Percentiles rank a stretch among this genome's conserved stretches.
Conservation (phyloP, 768 basidiomycete species). For the Hirschioporus abietinus region DNA sequence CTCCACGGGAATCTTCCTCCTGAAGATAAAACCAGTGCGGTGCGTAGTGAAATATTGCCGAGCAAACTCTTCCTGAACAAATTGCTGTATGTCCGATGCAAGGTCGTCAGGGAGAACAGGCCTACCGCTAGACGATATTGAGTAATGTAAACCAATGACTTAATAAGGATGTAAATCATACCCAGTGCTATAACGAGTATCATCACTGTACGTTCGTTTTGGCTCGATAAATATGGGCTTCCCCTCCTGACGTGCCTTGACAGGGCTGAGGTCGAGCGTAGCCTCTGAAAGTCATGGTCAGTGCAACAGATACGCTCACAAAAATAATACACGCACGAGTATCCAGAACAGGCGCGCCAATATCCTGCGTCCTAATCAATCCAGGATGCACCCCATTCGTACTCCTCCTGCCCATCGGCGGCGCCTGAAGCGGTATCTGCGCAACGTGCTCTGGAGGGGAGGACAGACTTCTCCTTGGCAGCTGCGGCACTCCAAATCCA, state of each 20-base stretch:
- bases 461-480: background rate
- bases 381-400: background rate
- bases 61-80: slow-evolving; percentile 82
- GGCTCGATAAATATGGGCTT: slow-evolving; percentile 58
- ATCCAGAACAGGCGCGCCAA: slow-evolving; percentile 66
- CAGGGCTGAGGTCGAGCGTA: slow-evolving; percentile 68
- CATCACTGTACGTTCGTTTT: slow-evolving; percentile 12
- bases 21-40: slow-evolving; percentile 83
- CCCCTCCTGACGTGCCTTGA: slow-evolving; percentile 56
- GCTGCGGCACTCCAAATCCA: background rate
- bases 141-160: background rate
- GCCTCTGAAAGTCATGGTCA: slow-evolving; percentile 38
- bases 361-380: slow-evolving; percentile 35
- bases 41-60: slow-evolving; percentile 86
- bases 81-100: slow-evolving; percentile 80
- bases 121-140: slow-evolving; percentile 28
- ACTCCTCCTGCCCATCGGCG: background rate
- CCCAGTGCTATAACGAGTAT: slow-evolving; percentile 1
- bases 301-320: slow-evolving; percentile 1
- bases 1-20: slow-evolving; percentile 72
- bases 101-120: slow-evolving; percentile 74
- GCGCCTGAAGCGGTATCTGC: background rate
- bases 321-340: slow-evolving; percentile 40
- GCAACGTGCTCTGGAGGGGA: background rate
- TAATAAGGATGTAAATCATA: background rate